Conservation (phyloP, 2,329 filamentous ascomycete genomes). For the Colletotrichum higginsianum region DNA sequence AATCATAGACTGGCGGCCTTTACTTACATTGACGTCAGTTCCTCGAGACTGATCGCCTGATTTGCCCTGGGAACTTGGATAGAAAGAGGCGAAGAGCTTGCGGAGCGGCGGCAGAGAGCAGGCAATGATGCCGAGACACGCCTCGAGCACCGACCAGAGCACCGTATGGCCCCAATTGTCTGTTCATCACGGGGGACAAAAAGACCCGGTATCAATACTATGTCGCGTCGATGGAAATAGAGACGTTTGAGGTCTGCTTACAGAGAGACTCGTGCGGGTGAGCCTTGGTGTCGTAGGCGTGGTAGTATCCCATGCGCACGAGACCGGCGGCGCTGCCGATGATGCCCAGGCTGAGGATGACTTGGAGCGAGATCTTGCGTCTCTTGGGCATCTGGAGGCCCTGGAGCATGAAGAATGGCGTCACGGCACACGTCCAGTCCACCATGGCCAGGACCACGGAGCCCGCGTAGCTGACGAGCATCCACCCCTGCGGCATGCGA, state of each 20-base stretch:
- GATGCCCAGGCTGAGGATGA: slow-evolving; percentile 14
- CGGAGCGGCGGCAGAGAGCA: slow-evolving; percentile 7
- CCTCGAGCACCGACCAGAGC: background rate
- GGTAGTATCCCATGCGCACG: slow-evolving; percentile 34
- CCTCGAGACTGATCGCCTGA: too few species aligned
- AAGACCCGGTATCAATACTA: too few species aligned
- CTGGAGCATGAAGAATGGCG: slow-evolving; percentile 48
- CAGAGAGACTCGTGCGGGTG: slow-evolving; percentile 22
- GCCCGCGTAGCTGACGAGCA: slow-evolving; percentile 37
- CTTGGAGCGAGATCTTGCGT: slow-evolving; percentile 39
- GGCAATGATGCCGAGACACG: background rate
- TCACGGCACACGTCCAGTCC: slow-evolving; percentile 49
- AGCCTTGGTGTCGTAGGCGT: slow-evolving; percentile 25
- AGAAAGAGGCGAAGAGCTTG: background rate
- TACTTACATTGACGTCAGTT: too few species aligned
- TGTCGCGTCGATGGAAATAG: too few species aligned
- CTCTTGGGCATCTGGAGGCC: slow-evolving; percentile 47
- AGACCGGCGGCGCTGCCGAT: slow-evolving; percentile 36
- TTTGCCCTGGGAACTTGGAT: background rate
- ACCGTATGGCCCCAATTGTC: too few species aligned
- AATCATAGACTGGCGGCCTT: too few species aligned
- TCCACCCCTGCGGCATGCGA: background rate
- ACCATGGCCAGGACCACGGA: slow-evolving; percentile 44
- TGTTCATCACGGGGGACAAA: too few species aligned
- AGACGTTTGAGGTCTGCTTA: too few species aligned